phyloP scores from a whole-genome alignment of 768 basidiomycete species.

The Dioszegia aurantiaca region DNA sequence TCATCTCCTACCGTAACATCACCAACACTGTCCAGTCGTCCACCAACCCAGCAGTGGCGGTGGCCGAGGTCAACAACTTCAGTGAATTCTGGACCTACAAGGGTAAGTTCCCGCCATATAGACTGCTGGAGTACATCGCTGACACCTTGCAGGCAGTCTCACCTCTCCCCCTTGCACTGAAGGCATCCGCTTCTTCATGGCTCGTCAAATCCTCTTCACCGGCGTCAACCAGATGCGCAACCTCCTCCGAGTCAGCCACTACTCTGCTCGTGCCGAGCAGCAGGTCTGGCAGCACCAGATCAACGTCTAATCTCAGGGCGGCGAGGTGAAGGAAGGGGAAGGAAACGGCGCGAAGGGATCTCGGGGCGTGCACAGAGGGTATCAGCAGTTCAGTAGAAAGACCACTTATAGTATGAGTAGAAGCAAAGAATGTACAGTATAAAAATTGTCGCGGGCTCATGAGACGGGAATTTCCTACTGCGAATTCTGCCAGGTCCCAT shows the following conservation, averaged over 20 bases:
- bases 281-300: constrained; percentile 33
- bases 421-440: no score
- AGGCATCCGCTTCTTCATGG: constrained; percentile 35
- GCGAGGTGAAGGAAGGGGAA: not conserved
- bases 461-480: no score
- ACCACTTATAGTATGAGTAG: not conserved
- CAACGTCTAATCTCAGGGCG: no score
- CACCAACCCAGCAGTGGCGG: constrained; percentile 13
- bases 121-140: no score
- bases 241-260: constrained; percentile 20
- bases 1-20: constrained; percentile 19
- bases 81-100: constrained; percentile 31
- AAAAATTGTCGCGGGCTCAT: no score
- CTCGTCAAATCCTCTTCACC: constrained; percentile 29
- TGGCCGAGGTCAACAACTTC: constrained; percentile 20
- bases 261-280: constrained; percentile 28
- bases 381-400: not conserved
- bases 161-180: constrained; percentile 34
- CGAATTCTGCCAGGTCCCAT: no score
- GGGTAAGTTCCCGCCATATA: constrained; percentile 9
- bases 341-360: not conserved
- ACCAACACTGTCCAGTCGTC: constrained; percentile 9
- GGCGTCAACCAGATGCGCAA: constrained; percentile 28
- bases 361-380: no score
- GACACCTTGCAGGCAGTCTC: constrained; percentile 14